Base-by-base conservation (phyloP, 345 rosid genomes). In the Eucalyptus globulus region DNA sequence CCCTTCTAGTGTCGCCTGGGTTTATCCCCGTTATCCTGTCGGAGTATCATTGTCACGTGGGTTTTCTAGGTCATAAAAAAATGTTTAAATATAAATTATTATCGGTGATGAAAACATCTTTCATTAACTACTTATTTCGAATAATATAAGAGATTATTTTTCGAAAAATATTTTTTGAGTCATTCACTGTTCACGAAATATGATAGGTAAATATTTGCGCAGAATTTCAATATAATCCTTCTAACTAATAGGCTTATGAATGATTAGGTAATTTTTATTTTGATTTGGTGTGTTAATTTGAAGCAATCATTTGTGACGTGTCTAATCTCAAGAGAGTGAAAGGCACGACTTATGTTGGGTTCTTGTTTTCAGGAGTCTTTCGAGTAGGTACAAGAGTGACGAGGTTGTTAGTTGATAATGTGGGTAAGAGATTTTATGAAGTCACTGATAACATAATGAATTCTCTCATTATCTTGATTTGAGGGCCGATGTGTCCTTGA, bases 341-440 rank as follows among this genome's bases (percentile, higher is more conserved):
- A 34, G 13, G 4, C 44, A 19, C 7, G 0, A 17, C 24, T 34
- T 10, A 5, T 37, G 80, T 34, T 17, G 26, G 26, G 14, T 72
- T 34, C 14, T 67, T 69, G 43, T 31, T 31, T 67, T 8, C 0
- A 3, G 6, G 40, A 34, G 5, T 67, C 22, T 1, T 34, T 69
- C 2, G 4, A 69, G 80, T 13, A 34, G 0, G 7, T 19, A 19
- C 7, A 10, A 9, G 14, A 21, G 14, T 1, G 27, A 21, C 0
- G 5, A 11, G 15, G 14, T 76, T 11, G 3, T 19, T 37, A 2
- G 5, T 22, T 3, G 4, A 72, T 13, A 37, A 19, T 2, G 27
- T 11, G 9, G 7, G 27, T 72, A 10, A 3, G 10, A 34, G 7
- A 37, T 37, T 37, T 69, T 34, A 2, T 16, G 2, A 3, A 16